Evolutionary conservation across 371 early-diverging fungal genomes (phyloP).

Genomic region (Mucor piriformis): DNA sequence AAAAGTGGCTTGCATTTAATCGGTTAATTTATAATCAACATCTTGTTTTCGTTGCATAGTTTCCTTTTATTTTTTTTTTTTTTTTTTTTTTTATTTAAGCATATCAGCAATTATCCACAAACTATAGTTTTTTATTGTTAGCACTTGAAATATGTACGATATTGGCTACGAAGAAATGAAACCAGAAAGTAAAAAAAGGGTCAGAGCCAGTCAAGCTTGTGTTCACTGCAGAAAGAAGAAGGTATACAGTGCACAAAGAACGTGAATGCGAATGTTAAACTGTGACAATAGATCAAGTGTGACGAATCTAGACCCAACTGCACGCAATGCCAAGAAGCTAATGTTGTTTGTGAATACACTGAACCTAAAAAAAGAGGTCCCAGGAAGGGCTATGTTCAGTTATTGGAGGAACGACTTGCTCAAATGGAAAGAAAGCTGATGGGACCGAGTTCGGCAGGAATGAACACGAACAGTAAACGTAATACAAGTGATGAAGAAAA

Average conservation of each 20-base stretch:
- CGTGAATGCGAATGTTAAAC: no score
- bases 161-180: slow-evolving; percentile 2
- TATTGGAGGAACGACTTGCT: slow-evolving; percentile 69
- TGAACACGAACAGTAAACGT: background rate
- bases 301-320: slow-evolving; percentile 81
- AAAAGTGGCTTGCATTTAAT: slow-evolving; percentile 10
- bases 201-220: slow-evolving; percentile 81
- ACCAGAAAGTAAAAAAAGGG: slow-evolving; percentile 50
- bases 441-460: slow-evolving; percentile 4
- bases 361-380: slow-evolving; percentile 78
- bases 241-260: slow-evolving; percentile 58
- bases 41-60: background rate
- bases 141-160: slow-evolving; percentile 9
- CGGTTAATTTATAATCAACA: no score
- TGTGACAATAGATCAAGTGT: slow-evolving; percentile 62
- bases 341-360: slow-evolving; percentile 69
- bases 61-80: background rate
- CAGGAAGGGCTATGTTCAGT: slow-evolving; percentile 77
- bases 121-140: background rate
- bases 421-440: slow-evolving; percentile 65
- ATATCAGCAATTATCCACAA: background rate
- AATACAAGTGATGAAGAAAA: slow-evolving; percentile 6
- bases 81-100: background rate
- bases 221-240: slow-evolving; percentile 81
- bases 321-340: slow-evolving; percentile 71